phyloP scores from a whole-genome alignment of 2,329 filamentous ascomycete genomes.

The Cryphonectria carpinicola region DNA sequence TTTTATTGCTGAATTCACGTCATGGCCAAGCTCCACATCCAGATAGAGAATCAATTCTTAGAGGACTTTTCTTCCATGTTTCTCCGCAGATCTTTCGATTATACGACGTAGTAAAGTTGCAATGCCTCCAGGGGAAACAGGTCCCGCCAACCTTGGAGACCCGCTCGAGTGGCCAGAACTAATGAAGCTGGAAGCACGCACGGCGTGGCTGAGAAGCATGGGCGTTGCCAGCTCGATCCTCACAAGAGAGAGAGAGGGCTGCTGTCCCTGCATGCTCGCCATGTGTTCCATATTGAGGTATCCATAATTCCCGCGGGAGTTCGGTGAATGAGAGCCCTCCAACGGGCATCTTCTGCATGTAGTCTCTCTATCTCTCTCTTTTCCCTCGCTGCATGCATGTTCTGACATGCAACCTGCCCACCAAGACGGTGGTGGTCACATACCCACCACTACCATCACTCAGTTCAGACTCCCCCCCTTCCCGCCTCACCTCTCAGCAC shows the following conservation, averaged over 20 bases:
- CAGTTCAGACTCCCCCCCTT: constrained; percentile 13
- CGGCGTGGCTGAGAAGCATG: background rate
- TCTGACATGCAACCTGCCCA: background rate
- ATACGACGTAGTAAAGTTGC: background rate
- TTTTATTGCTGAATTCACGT: background rate
- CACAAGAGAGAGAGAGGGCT: background rate
- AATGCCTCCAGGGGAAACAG: background rate
- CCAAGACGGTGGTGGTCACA: background rate
- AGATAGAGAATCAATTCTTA: background rate
- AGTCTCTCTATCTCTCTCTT: background rate
- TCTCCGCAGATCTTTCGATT: background rate
- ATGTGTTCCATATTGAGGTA: constrained; percentile 9
- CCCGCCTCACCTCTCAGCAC: constrained; percentile 7
- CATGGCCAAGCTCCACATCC: background rate
- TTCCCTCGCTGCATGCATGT: background rate
- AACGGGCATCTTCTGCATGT: background rate
- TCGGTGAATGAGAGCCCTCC: background rate
- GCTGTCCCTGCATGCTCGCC: background rate
- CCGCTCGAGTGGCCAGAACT: background rate
- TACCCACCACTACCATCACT: background rate
- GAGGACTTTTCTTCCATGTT: background rate
- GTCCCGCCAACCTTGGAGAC: background rate
- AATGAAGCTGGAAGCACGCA: background rate
- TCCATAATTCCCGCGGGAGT: background rate
- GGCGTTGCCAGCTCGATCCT: background rate